Base-by-base conservation (phyloP, 495 filamentous ascomycete genomes). In the Hypomontagnella submonticulosa region DNA sequence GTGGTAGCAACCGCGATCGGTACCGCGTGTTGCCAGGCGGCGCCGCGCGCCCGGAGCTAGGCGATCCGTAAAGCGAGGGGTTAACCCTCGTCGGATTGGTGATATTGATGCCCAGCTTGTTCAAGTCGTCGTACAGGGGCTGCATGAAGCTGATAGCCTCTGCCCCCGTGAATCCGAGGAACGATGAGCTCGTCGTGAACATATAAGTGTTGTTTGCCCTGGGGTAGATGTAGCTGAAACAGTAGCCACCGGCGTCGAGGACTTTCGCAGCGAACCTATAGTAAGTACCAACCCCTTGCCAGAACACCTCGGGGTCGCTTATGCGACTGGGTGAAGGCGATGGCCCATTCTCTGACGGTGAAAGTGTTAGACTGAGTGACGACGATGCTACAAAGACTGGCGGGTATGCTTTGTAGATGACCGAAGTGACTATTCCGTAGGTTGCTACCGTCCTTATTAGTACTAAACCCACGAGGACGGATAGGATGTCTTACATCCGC, bases 401-500 rank as follows among this genome's bases (percentile, higher is more conserved):
- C 1, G 77, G 75, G 16, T 77, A 67, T 15, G 80, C 81, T 54
- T 82, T 85, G 33, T 80, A 72, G 27, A 80, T 75, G 38, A 75
- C 73, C 0, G 81, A 84, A 10, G 76, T 79, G 10, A 89, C 81
- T 6, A 88, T 74, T 0, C 84, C 87, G 41, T 82, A 88, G 2
- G 84, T 85, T 9, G 80, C 82, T 79, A 67, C 27, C 8, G 49
- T 10, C 27, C 40, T 32, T 4, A 6, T 54, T 42, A 51, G 1
- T 36, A 12, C n/a, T 9, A n/a, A 12, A 10, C 2, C 4, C 38
- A 37, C 5, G 4, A 30, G 11, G 37, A 9, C 5, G n/a, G 4
- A 12, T 5, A 10, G 3, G 1, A 57, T 12, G n/a, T 56, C 71
- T 7, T 78, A 75, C 75, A 69, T 36, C 73, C 76, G 5, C 79